Base-by-base conservation (phyloP, 2,329 filamentous ascomycete species). In the Claviceps digitariae region DNA sequence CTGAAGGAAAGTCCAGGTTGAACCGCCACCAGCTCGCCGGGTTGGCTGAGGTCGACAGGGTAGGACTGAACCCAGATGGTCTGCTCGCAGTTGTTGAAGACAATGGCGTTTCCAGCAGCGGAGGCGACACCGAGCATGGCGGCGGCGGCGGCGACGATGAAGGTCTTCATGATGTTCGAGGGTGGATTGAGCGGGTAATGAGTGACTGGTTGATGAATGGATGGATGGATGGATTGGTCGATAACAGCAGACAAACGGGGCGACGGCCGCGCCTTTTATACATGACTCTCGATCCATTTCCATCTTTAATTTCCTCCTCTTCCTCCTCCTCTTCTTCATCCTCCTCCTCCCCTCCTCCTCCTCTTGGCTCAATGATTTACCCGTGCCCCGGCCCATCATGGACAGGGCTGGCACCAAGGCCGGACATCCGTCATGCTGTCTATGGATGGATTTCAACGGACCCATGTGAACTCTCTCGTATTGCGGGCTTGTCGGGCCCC, bases 1-100 rank as follows among this genome's bases (percentile, higher is more conserved):
- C 57, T 50, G 58, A 69, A 72, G 53, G 56, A 56, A n/a, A n/a
- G n/a, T n/a, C n/a, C n/a, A n/a, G n/a, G n/a, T n/a, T n/a, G n/a
- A n/a, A n/a, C n/a, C n/a, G n/a, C n/a, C n/a, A n/a, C n/a, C 46
- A 70, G 54, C 23, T 63, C 54, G 1, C 68, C 69, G 1, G 66
- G 40, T 57, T 53, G 36, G 60, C 59, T 9, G 65, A 64, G 50
- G 66, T n/a, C 61, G 43, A 61, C 68, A 50, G 68, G 67, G 55
- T 60, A 64, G 1, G 69, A 70, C 62, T 71, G 67, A 31, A 70
- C 66, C 56, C 65, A 71, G 60, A 70, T 59, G 4, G 63, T 48
- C 4, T 47, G 48, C 3, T 53, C 10, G 61, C 69, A 71, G 55
- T 60, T 61, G 62, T 71, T 71, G 52, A 61, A 62, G 55, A 71